Base-by-base conservation (phyloP, 1,284 basidiomycete genomes). In the Marasmius sp. region DNA sequence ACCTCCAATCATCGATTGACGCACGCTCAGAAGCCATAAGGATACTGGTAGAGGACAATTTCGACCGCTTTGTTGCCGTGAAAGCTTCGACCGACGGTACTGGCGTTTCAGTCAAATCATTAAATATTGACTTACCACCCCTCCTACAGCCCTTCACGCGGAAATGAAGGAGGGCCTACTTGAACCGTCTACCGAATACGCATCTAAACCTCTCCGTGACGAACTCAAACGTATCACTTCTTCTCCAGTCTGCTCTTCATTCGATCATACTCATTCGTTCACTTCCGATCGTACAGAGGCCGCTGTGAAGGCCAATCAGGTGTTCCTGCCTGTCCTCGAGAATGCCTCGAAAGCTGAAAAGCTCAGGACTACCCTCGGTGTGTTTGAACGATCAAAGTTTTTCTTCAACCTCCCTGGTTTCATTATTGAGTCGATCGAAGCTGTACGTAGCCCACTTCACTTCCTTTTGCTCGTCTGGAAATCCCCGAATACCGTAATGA, bases 301-400 rank as follows among this genome's bases (percentile, higher is more conserved):
- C 12, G 90, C 92, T 1, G 85, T 92, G 67, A 94, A 97, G 73
- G 95, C 97, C 5, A 90, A 99, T 69, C 94, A 97, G 67, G 95
- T 99, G 9, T 99, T 97, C 74, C 85, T 98, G 1, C 97, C 97
- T 0, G 93, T 98, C 11, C 82, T 99, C 41, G 97, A 99, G 73
- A 98, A 98, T 68, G 90, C 95, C 4, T 90, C 94, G 60, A 99
- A 98, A 72, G 94, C 95, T 3, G 89, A 94, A 72, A 95, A 97
- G 74, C 80, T 99, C 9, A 88, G 95, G 33, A 94, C 91, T 0
- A 98, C 97, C 0, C 84, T 99, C 12, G 91, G 93, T 47, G 94
- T 99, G 7, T 98, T 99, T 68, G 97, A 99, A 68, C 86, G 95
- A 53, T 96, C 93, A 61, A 97, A 96, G 70, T 99, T 98, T 83